A percentile compares a stretch with the other conserved stretches of the same genome.
phyloP scores from a whole-genome alignment of 192 early-diverging fungal genomes.

The Coemansia sp. region DNA sequence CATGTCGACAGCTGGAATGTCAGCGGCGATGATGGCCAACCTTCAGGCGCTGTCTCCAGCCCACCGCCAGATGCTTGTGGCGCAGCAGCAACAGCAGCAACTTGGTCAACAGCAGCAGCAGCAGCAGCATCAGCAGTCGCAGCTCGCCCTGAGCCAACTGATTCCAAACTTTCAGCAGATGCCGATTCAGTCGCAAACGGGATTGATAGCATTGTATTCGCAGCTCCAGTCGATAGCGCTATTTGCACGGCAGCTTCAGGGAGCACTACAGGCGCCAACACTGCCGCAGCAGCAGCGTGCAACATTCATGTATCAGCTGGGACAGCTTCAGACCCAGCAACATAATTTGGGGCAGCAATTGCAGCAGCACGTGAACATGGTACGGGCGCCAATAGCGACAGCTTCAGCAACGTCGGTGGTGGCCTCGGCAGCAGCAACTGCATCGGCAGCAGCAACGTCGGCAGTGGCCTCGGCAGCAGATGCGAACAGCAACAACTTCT shows the following conservation, averaged over 20 bases:
- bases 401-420: conserved; percentile 3
- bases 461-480: neutral
- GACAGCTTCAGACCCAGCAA: conserved; percentile 19
- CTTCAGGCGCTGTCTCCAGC: conserved; percentile 19
- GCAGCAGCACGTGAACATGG: neutral
- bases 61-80: conserved; percentile 25
- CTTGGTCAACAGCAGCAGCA: conserved; percentile 10
- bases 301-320: conserved; percentile 4
- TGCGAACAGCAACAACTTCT: neutral
- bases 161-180: conserved; percentile 18
- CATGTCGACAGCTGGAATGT: neutral
- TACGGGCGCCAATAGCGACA: neutral
- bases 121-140: conserved; percentile 20
- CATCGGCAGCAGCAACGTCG: conserved; percentile 2
- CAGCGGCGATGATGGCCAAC: conserved; percentile 27
- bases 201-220: conserved; percentile 6
- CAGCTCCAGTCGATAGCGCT: conserved; percentile 14
- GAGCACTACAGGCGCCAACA: conserved; percentile 3
- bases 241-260: conserved; percentile 13
- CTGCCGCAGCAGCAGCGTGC: conserved; percentile 30
- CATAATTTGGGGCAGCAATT: neutral
- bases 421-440: neutral
- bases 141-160: conserved; percentile 12
- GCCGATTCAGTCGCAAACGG: conserved; percentile 36
- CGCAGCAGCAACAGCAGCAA: conserved; percentile 22